Conservation (phyloP, 1,139 yeast species). For the Lizanozyma gosingica region DNA sequence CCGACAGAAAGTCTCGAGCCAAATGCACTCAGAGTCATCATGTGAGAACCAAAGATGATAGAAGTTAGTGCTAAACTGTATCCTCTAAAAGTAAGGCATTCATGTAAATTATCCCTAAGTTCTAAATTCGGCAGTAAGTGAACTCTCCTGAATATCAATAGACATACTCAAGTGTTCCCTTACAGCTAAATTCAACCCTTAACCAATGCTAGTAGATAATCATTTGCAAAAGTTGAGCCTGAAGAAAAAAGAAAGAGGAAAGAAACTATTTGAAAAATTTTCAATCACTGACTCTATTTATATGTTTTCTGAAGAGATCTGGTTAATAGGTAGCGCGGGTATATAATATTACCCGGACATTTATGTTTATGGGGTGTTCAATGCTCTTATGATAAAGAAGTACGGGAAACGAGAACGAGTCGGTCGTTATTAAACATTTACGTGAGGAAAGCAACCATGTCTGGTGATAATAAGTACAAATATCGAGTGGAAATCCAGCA, state of each 20-base stretch:
- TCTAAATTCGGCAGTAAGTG: background rate
- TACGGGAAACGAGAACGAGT: too few relatives aligned
- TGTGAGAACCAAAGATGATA: constrained; percentile 7
- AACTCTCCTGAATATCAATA: background rate
- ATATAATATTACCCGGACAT: background rate
- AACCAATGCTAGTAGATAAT: background rate
- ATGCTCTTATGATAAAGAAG: too few relatives aligned
- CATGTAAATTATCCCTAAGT: too few relatives aligned
- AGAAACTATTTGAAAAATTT: background rate
- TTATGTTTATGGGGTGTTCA: too few relatives aligned
- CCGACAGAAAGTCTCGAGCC: constrained; percentile 90
- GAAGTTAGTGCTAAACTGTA: background rate
- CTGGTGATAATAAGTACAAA: constrained; percentile 45
- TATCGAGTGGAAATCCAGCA: constrained; percentile 85
- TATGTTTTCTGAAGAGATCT: too few relatives aligned
- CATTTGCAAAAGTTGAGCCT: background rate
- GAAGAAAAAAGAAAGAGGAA: background rate
- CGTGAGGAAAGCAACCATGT: background rate
- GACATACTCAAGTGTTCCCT: background rate
- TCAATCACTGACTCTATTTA: background rate
- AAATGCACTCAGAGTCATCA: constrained; percentile 91
- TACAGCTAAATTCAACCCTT: background rate
- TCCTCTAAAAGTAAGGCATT: background rate
- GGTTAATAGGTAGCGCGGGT: background rate
- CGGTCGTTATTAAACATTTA: too few relatives aligned